Base-by-base conservation (phyloP, 2,329 filamentous ascomycete genomes). In the Thelonectria blattea region DNA sequence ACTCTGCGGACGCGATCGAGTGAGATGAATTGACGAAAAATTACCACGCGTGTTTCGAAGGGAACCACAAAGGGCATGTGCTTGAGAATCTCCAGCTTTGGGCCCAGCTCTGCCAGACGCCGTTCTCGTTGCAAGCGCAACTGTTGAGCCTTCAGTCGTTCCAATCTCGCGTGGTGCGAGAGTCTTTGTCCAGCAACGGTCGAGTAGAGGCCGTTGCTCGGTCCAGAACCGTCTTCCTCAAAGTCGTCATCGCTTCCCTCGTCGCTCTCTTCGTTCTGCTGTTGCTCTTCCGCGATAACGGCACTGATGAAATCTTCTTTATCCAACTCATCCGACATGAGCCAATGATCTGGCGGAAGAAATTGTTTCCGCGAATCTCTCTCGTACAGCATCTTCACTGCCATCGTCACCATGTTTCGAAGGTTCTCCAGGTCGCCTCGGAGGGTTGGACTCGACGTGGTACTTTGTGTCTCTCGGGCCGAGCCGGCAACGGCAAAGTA, bases 11-110 rank as follows among this genome's bases (percentile, higher is more conserved):
- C 22, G 24, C 69, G 69, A 75, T 99, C 95, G 5, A 93, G 81
- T 30, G 86, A 78, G n/a, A 98, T 91, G 69, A 98, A 98, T 71
- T 97, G 88, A 30, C 93, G 87, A 75, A 99, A 98, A 22, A 98
- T 94, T 72, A 93, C 88, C 5, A 99, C 95, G 48, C 95, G 84
- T 0, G 91, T 95, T 39, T 91, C 87, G 69, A 99, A 99, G 0
- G 94, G 95, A 46, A 99, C 95, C 66, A 94, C 91, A 73, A 98
- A 99, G 0, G 95, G 95, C 88, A 99, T 96, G 71, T 98, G 96
- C 67, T 95, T 90, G 52, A 99, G 78, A 5, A 99, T 91, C 71
- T 97, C 93, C 10, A 97, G 81, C 67, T 94, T 89, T 1, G 95
- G 94, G 0, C 91, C 92, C 62, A 97, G 87, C 14, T 90, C 85